A percentile compares a stretch with the other conserved stretches of the same genome.
Evolutionary conservation across 2,329 filamentous ascomycete genomes (phyloP).

Genomic region (Claviceps sp.): DNA sequence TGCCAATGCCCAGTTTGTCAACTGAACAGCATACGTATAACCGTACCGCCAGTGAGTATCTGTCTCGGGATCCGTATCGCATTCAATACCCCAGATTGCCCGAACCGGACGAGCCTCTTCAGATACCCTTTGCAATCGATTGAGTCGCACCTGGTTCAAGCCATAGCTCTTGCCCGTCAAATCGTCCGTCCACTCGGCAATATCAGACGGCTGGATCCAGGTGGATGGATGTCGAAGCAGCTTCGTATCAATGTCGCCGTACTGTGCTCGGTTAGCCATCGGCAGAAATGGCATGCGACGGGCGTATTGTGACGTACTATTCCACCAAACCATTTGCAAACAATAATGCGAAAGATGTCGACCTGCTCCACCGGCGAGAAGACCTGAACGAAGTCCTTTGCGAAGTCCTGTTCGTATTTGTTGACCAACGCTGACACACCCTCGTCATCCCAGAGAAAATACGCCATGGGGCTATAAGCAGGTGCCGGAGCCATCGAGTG

Average conservation of each 20-base stretch:
- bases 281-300: background rate
- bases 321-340: slow-evolving; percentile 4
- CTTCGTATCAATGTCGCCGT: slow-evolving; percentile 3
- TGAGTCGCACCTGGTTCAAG: background rate
- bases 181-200: slow-evolving; percentile 1
- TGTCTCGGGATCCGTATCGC: slow-evolving; percentile 7
- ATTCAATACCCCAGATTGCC: slow-evolving; percentile 4
- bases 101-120: background rate
- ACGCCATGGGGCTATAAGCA: slow-evolving; percentile 1
- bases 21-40: slow-evolving; percentile 11
- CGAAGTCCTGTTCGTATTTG: slow-evolving; percentile 1
- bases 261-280: background rate
- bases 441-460: slow-evolving; percentile 4
- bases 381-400: background rate
- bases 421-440: slow-evolving; percentile 2
- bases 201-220: slow-evolving; percentile 1
- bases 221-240: slow-evolving; percentile 1
- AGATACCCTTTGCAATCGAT: background rate
- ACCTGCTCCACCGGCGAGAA: slow-evolving; percentile 3
- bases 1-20: slow-evolving; percentile 13
- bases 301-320: background rate
- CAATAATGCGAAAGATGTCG: slow-evolving; percentile 3
- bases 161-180: slow-evolving; percentile 1
- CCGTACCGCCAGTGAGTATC: slow-evolving; percentile 12
- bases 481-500: background rate